Conservation (phyloP, 768 basidiomycete species). For the Termitomyces sp. region DNA sequence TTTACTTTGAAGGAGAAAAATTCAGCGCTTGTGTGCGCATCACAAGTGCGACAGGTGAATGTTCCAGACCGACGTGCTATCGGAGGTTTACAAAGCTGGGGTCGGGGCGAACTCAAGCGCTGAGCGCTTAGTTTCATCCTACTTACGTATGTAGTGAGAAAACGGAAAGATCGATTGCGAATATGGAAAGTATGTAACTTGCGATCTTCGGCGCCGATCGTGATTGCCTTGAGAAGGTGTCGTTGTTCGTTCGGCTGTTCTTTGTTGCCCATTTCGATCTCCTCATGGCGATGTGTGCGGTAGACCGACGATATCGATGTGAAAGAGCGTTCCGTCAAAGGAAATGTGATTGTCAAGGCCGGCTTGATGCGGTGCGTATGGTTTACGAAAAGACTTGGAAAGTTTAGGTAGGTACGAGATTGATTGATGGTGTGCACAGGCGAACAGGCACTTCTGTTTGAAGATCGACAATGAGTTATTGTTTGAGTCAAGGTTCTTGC, state of each 20-base stretch:
- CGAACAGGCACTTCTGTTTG: neutral
- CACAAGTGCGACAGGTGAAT: neutral
- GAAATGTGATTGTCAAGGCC: neutral
- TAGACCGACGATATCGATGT: neutral
- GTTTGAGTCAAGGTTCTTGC: too few relatives aligned
- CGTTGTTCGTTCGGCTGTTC: too few relatives aligned
- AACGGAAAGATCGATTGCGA: neutral
- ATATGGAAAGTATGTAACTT: too few relatives aligned
- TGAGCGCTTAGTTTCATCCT: neutral
- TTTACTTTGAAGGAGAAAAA: too few relatives aligned
- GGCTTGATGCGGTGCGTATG: neutral
- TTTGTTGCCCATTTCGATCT: too few relatives aligned
- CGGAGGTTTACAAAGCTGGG: neutral
- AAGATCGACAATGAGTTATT: neutral
- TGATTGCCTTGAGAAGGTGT: neutral
- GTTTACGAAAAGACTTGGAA: neutral
- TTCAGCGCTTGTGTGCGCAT: too few relatives aligned
- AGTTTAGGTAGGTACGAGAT: neutral
- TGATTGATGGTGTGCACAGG: neutral
- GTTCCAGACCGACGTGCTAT: neutral
- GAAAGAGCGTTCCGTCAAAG: neutral
- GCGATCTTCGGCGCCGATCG: neutral
- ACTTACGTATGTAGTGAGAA: neutral
- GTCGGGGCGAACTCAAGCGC: neutral
- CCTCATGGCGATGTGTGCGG: neutral